These are phyloP conservation scores for Xerocomellus amylosporus DNA, from an alignment of 768 basidiomycete genomes.

Conservation along the genomic window DNA sequence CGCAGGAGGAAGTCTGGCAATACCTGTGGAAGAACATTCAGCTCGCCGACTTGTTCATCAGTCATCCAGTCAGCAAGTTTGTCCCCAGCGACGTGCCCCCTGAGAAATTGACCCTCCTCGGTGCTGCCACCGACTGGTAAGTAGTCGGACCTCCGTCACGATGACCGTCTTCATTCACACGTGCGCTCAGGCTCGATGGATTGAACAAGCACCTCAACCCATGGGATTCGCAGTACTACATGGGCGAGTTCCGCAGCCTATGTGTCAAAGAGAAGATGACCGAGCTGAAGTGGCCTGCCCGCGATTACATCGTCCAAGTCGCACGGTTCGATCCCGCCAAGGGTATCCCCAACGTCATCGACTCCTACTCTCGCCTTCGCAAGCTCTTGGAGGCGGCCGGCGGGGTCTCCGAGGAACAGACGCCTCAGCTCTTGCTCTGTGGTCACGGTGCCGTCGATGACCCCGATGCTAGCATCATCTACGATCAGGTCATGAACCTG, in stretches of 20 bases:
- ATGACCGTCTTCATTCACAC: slow-evolving; percentile 1
- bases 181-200: slow-evolving; percentile 75
- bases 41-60: slow-evolving; percentile 87
- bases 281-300: slow-evolving; percentile 72
- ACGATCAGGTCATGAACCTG: slow-evolving; percentile 70
- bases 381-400: slow-evolving; percentile 50
- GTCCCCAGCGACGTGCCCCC: slow-evolving; percentile 82
- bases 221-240: slow-evolving; percentile 86
- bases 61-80: slow-evolving; percentile 92
- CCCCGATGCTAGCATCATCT: slow-evolving; percentile 91
- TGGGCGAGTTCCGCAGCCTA: slow-evolving; percentile 80
- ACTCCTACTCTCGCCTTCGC: slow-evolving; percentile 85
- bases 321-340: slow-evolving; percentile 92
- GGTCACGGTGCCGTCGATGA: slow-evolving; percentile 95
- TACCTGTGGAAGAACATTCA: slow-evolving; percentile 94
- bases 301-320: slow-evolving; percentile 87
- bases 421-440: slow-evolving; percentile 76
- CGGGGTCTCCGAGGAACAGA: slow-evolving; percentile 45
- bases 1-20: slow-evolving; percentile 91
- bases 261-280: slow-evolving; percentile 79
- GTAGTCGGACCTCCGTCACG: slow-evolving; percentile 29
- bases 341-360: slow-evolving; percentile 82
- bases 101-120: slow-evolving; percentile 68
- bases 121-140: slow-evolving; percentile 84
- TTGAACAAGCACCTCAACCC: slow-evolving; percentile 83